Evolutionary conservation across 257 asterid genomes (phyloP), one percentile per base, ranked within the genome.

Genomic region (Cordia subcordata): DNA sequence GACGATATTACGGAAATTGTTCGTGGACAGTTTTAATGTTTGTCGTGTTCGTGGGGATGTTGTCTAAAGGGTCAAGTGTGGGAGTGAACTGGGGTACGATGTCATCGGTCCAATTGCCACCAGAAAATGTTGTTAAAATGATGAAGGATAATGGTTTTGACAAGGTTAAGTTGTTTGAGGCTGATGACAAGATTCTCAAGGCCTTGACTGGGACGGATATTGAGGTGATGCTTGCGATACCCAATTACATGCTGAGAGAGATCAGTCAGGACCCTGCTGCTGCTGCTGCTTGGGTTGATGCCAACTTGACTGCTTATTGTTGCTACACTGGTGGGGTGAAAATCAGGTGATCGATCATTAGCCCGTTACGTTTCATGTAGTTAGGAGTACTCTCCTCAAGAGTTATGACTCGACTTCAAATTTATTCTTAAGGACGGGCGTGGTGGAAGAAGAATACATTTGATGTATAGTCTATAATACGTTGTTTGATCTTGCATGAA

Each of bases 11-110:
- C 21, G 13, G 40, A 16, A 8, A 38, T 20, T 39, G 15, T 52
- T 5, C 19, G 47, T 35, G 17, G 19, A 11, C 57, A 12, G n/a
- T 15, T 10, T 13, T 35, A 19, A 21, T 60, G 4, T 21, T 42
- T 62, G 59, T 56, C 70, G n/a, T n/a, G n/a, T 57, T 57, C 20
- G 49, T 66, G 21, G 45, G 20, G 0, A 54, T 40, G 70, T 19
- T 49, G 23, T 58, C 46, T 3, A 45, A 18, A 38, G 51, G 81
- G 22, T 69, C 20, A 38, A 65, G 86, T 22, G 70, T 86, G 22
- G 96, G 99, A 47, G 90, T 92, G 65, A 92, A 92, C 54, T 92
- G 99, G 96, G 99, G 99, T 9, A 92, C 99, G 3, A 81, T 86
- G 86, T 79, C 96, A 1, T 69, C 89, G 0, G 95, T 86, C 59